Evolutionary conservation across 202 grass and related monocot genomes (phyloP), one percentile per base, ranked within the genome.

Genomic region (Setaria italica): DNA sequence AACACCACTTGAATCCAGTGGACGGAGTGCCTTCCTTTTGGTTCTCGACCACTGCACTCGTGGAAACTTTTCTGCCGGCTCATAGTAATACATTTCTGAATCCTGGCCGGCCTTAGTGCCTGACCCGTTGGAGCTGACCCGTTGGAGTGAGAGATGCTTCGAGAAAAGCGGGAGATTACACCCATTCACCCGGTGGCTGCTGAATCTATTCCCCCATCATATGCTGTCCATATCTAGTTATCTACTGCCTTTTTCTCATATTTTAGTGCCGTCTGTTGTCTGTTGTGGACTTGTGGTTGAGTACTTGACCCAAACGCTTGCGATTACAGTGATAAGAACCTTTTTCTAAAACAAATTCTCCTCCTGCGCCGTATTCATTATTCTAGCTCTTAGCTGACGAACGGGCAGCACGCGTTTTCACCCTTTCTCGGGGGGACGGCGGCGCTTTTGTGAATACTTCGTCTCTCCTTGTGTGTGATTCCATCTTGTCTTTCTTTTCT

Each of bases 171-270:
- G 62, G 68, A 1, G 56, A 6, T 4, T 11, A 50, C 34, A 11
- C 35, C 37, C 39, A 41, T 75, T 4, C 16, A 29, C 49, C 11
- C 56, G n/a, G 70, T 71, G 3, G 13, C 46, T 67, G 64, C 81
- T 88, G 89, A 88, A 91, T 85, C 77, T 66, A 77, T 88, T 88
- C 85, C 49, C 63, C 11, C 78, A 68, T 84, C 50, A 69, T 50
- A 13, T 79, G 88, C 21, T 67, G 74, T 67, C 49, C 13, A 19
- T 11, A 13, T 77, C 59, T 65, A 32, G 39, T 46, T 46, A 46
- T 41, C 39, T 41, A 3, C 46, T 73, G 29, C 29, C 29, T 34
- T 68, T 81, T 42, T 56, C 9, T 62, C n/a, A 7, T 78, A 14
- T 42, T 50, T 33, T 82, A 48, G 49, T 51, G 30, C 8, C 66